Evolutionary conservation across 148 eudicot species (phyloP).

Genomic region (Arctostaphylos glauca): DNA sequence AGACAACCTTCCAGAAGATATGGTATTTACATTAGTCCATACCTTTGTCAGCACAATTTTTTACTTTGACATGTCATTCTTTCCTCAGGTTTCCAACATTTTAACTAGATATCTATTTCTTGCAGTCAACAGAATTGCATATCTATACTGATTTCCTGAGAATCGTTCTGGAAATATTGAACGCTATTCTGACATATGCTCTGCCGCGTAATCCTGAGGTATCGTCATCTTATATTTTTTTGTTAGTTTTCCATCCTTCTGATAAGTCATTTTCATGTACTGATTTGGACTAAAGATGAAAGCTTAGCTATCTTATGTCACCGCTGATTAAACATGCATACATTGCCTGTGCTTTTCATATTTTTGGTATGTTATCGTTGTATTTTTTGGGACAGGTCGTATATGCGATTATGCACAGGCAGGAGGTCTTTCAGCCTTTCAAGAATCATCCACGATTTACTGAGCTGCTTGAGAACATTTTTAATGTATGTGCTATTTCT

Average conservation of each 20-base stretch:
- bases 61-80: neutral
- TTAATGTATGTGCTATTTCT: constrained; percentile 52
- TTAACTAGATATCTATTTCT: constrained; percentile 12
- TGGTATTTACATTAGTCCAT: constrained; percentile 25
- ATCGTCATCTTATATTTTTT: constrained; percentile 12
- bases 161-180: constrained; percentile 83
- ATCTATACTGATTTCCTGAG: constrained; percentile 87
- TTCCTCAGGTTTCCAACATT: neutral
- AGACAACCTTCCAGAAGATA: constrained; percentile 53
- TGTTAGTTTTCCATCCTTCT: neutral
- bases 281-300: constrained; percentile 7
- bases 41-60: neutral
- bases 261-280: neutral
- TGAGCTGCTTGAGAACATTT: constrained; percentile 91
- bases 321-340: neutral
- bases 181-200: constrained; percentile 84
- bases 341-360: neutral
- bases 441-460: constrained; percentile 81
- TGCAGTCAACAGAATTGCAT: constrained; percentile 87
- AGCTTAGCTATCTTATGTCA: neutral
- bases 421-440: constrained; percentile 92
- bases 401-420: constrained; percentile 94
- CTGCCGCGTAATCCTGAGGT: constrained; percentile 98
- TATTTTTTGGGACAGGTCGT: constrained; percentile 58
- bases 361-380: constrained; percentile 8